A percentile compares a stretch with the other conserved stretches of the same genome.
Conservation (phyloP, 176 grass and related monocot genomes). For the Carex littledalei region DNA sequence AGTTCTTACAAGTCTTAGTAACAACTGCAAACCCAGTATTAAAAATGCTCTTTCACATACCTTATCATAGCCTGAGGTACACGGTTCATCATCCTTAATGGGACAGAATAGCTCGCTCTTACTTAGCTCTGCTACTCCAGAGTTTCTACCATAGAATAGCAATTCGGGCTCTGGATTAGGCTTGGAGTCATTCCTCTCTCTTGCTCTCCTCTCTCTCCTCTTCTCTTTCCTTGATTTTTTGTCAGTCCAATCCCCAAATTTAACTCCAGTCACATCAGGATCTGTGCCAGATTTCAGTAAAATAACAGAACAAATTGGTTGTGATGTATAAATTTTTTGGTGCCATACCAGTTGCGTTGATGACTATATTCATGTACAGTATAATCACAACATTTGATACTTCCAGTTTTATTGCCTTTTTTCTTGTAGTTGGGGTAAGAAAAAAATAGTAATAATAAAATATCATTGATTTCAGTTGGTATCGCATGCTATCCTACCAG, state of each 20-base stretch:
- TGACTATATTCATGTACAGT: neutral
- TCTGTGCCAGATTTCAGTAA: conserved; percentile 28
- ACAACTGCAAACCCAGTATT: neutral
- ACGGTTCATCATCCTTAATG: conserved; percentile 33
- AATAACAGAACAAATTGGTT: conserved; percentile 21
- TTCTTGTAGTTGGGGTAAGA: neutral
- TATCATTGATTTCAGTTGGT: neutral
- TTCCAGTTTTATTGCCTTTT: neutral
- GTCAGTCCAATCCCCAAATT: conserved; percentile 57
- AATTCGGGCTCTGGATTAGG: conserved; percentile 63
- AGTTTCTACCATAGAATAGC: conserved; percentile 90
- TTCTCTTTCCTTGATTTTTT: conserved; percentile 86
- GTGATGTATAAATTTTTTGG: neutral
- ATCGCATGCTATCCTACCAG: neutral
- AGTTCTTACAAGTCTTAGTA: neutral
- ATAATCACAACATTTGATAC: neutral
- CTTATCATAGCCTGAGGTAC: conserved; percentile 80
- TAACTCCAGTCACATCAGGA: conserved; percentile 29
- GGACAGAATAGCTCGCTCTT: conserved; percentile 48
- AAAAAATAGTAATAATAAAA: neutral
- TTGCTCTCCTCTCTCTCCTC: conserved; percentile 43
- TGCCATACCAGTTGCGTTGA: neutral
- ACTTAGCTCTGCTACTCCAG: conserved; percentile 64
- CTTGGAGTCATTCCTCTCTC: conserved; percentile 28
- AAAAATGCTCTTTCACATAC: conserved; percentile 26